These are phyloP conservation scores for Galerina sulciceps DNA, from an alignment of 768 basidiomycete species.

Conservation along the genomic window DNA sequence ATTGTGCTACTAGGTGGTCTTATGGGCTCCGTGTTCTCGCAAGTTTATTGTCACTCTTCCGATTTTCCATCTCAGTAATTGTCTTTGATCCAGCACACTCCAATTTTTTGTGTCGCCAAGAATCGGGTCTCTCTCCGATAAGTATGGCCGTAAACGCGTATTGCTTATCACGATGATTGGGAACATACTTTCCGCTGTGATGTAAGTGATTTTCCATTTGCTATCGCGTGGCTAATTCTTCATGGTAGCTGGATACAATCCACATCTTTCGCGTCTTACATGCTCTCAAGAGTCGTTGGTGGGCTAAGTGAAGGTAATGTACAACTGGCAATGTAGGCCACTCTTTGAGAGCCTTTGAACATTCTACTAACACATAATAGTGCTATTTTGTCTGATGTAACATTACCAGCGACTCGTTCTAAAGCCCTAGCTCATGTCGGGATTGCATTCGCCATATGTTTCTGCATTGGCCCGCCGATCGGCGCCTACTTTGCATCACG, in stretches of 20 bases:
- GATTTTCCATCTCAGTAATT: slow-evolving; percentile 29
- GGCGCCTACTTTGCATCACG: slow-evolving; percentile 96
- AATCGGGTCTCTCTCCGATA: slow-evolving; percentile 86
- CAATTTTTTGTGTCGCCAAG: slow-evolving; percentile 85
- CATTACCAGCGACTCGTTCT: slow-evolving; percentile 77
- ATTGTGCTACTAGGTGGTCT: slow-evolving; percentile 94
- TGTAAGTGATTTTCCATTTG: slow-evolving; percentile 52
- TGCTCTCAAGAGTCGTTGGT: slow-evolving; percentile 89
- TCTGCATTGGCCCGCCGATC: slow-evolving; percentile 90
- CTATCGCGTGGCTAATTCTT: background rate
- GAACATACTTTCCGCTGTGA: slow-evolving; percentile 86
- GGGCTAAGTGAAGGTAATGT: slow-evolving; percentile 98
- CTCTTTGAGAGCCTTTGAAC: background rate
- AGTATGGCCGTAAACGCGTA: slow-evolving; percentile 84
- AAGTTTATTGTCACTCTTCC: slow-evolving; percentile 34
- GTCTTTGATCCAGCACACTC: slow-evolving; percentile 58
- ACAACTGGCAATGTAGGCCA: slow-evolving; percentile 86
- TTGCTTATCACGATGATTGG: slow-evolving; percentile 90
- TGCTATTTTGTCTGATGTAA: slow-evolving; percentile 93
- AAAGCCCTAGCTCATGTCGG: slow-evolving; percentile 91
- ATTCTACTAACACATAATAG: slow-evolving; percentile 39
- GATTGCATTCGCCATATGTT: slow-evolving; percentile 95
- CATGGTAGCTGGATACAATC: slow-evolving; percentile 81
- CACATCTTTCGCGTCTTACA: slow-evolving; percentile 87
- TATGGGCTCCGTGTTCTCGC: slow-evolving; percentile 95